A percentile compares a stretch with the other conserved stretches of the same genome.
These are phyloP conservation scores for Lupinus albus DNA, from an alignment of 306 rosid genomes.

Conservation along the genomic window DNA sequence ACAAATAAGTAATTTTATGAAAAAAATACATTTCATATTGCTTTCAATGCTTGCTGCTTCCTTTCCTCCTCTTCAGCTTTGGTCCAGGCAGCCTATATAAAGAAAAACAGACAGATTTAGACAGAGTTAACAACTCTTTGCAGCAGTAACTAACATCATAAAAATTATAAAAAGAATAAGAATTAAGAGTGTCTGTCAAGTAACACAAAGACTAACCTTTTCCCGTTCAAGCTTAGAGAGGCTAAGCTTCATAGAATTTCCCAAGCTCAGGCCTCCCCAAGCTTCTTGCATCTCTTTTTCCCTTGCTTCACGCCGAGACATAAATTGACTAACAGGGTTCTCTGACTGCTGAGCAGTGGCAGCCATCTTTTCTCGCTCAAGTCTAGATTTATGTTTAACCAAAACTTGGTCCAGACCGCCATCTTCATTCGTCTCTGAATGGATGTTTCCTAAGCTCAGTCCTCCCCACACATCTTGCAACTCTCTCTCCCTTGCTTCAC, in stretches of 20 bases:
- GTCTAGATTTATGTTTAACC: slow-evolving; percentile 73
- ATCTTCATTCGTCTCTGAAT: slow-evolving; percentile 41
- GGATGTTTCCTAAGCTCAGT: slow-evolving; percentile 40
- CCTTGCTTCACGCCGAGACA: too few species aligned
- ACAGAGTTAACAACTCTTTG: neutral
- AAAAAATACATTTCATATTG: slow-evolving; percentile 28
- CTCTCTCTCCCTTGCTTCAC: slow-evolving; percentile 80
- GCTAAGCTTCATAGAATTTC: slow-evolving; percentile 76
- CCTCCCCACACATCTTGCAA: slow-evolving; percentile 90
- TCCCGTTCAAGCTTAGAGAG: slow-evolving; percentile 79
- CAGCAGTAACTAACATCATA: slow-evolving; percentile 1
- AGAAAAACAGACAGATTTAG: slow-evolving; percentile 20
- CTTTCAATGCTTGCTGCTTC: slow-evolving; percentile 48
- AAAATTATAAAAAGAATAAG: neutral
- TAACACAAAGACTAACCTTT: slow-evolving; percentile 58
- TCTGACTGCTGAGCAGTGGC: neutral
- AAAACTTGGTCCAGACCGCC: slow-evolving; percentile 67
- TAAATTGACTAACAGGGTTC: too few species aligned
- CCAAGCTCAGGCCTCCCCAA: slow-evolving; percentile 46
- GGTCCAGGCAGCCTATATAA: slow-evolving; percentile 82
- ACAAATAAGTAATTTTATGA: neutral
- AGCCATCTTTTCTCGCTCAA: slow-evolving; percentile 70
- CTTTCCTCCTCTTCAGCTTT: slow-evolving; percentile 88
- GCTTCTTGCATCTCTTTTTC: too few species aligned
- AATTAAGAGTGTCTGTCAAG: slow-evolving; percentile 2